phyloP scores from a whole-genome alignment of 805 yeast genomes.

The Candida sanyiensis region DNA sequence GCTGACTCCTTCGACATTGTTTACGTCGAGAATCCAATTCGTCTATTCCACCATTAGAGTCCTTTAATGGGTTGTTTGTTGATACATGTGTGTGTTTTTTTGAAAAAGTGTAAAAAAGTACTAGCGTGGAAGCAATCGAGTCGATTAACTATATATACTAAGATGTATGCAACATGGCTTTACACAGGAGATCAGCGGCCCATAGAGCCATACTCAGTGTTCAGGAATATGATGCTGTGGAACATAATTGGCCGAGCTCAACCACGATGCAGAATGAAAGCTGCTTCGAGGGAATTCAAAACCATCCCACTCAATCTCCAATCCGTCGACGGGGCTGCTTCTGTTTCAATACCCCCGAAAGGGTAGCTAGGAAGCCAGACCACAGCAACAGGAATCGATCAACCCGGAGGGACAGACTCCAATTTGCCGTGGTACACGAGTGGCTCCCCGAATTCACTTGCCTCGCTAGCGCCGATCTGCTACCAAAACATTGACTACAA shows the following conservation, averaged over 20 bases:
- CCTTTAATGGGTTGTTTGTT: background rate
- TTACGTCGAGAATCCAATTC: slow-evolving; percentile 94
- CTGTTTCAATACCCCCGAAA: slow-evolving; percentile 48
- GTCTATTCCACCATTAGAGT: slow-evolving; percentile 88
- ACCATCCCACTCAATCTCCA: slow-evolving; percentile 63
- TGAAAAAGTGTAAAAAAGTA: too few species aligned
- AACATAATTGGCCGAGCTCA: slow-evolving; percentile 40
- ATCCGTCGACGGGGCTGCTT: slow-evolving; percentile 97
- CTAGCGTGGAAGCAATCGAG: too few species aligned
- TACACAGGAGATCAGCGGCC: slow-evolving; percentile 95
- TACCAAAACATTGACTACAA: slow-evolving; percentile 26
- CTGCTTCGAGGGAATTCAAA: slow-evolving; percentile 48
- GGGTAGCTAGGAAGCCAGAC: slow-evolving; percentile 24
- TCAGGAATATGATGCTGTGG: slow-evolving; percentile 98
- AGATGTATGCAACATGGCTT: slow-evolving; percentile 98
- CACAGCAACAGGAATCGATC: slow-evolving; percentile 60
- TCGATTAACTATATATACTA: slow-evolving; percentile 2
- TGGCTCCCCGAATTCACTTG: slow-evolving; percentile 28
- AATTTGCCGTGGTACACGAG: slow-evolving; percentile 7
- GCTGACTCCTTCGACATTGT: slow-evolving; percentile 89
- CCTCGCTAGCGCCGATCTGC: slow-evolving; percentile 62
- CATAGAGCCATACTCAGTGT: slow-evolving; percentile 93
- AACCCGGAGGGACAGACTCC: slow-evolving; percentile 31
- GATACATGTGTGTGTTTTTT: background rate
- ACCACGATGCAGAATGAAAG: slow-evolving; percentile 17